Base-by-base conservation (phyloP, 176 grass and related monocot species). In the Carex littledalei region DNA sequence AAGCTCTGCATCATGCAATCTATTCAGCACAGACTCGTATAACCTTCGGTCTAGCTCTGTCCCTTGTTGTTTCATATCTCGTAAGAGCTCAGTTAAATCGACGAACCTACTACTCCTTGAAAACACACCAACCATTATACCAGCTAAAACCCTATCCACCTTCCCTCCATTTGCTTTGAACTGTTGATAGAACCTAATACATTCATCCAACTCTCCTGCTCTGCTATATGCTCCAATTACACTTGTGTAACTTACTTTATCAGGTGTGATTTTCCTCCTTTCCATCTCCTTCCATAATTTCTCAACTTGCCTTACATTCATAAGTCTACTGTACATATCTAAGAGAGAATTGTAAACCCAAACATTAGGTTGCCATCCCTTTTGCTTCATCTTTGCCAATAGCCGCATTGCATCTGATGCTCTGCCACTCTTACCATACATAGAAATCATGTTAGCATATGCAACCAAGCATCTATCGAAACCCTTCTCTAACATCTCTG, bases 321-420 rank as follows among this genome's bases (percentile, higher is more conserved):
- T 88, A 6, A 93, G 57, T 75, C 85, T 86, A 29, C 93, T 89
- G 41, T 90, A 90, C 88, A 93, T 90, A 91, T 98, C 93, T n/a
- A 98, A 68, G 17, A 98, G 93, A 39, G 95, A 91, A 86, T 98
- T 98, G 85, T 98, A 98, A 29, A 98, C 93, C 63, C 86, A 89
- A 2, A 89, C 85, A 29, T 98, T 98, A 34, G 95, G 95, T 84
- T 87, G 85, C 50, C 91, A 98, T 78, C 89, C 89, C 22, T 90
- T 95, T 87, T 92, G 86, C 88, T 98, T 98, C 95, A 98, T 98
- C 90, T 89, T 72, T 2, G 89, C 91, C 20, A 98, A 84, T 49
- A 98, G 88, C 85, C 81, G 84, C 80, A 77, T 95, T 65, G 95
- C 95, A 50, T 98, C 91, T 9, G 86, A 90, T 0, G 85, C 88